phyloP scores from a whole-genome alignment of 176 grass and related monocot species.

The Eleusine coracana region DNA sequence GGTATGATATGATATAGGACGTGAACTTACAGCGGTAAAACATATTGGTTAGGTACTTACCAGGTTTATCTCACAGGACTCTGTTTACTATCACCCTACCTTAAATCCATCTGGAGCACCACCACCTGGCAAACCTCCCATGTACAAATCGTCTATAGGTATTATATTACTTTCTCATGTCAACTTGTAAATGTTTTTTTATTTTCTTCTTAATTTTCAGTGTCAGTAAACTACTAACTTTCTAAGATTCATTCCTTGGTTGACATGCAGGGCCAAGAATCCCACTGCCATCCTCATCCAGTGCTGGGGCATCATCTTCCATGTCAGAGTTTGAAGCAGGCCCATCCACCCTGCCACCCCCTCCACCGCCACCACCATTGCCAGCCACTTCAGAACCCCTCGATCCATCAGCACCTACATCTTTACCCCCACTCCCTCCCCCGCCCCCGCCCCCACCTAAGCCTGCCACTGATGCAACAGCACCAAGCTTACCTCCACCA shows the following conservation, averaged over 20 bases:
- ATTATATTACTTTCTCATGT: slow-evolving; percentile 16
- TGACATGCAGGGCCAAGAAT: slow-evolving; percentile 69
- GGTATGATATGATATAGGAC: slow-evolving; percentile 45
- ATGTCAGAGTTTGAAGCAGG: slow-evolving; percentile 67
- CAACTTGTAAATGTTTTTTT: not conserved
- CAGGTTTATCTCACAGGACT: slow-evolving; percentile 58
- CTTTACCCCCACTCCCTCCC: slow-evolving; percentile 60
- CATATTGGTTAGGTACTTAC: slow-evolving; percentile 40
- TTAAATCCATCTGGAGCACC: slow-evolving; percentile 91
- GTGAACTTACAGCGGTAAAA: slow-evolving; percentile 15
- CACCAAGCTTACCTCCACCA: slow-evolving; percentile 54
- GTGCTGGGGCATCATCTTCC: slow-evolving; percentile 60
- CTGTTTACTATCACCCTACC: slow-evolving; percentile 89
- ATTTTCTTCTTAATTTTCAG: slow-evolving; percentile 11
- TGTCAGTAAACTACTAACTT: not conserved
- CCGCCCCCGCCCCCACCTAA: slow-evolving; percentile 60
- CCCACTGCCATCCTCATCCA: slow-evolving; percentile 60
- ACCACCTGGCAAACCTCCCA: slow-evolving; percentile 86
- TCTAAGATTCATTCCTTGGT: slow-evolving; percentile 41
- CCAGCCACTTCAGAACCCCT: slow-evolving; percentile 60
- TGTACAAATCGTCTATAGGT: slow-evolving; percentile 96
- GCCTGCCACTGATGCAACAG: slow-evolving; percentile 36
- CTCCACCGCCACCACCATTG: slow-evolving; percentile 70
- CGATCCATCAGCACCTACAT: slow-evolving; percentile 49
- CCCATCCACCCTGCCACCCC: slow-evolving; percentile 69